Evolutionary conservation across 352 stramenopile genomes (phyloP), one percentile per base, ranked within the genome.

Genomic region (Thraustochytrium striatum): DNA sequence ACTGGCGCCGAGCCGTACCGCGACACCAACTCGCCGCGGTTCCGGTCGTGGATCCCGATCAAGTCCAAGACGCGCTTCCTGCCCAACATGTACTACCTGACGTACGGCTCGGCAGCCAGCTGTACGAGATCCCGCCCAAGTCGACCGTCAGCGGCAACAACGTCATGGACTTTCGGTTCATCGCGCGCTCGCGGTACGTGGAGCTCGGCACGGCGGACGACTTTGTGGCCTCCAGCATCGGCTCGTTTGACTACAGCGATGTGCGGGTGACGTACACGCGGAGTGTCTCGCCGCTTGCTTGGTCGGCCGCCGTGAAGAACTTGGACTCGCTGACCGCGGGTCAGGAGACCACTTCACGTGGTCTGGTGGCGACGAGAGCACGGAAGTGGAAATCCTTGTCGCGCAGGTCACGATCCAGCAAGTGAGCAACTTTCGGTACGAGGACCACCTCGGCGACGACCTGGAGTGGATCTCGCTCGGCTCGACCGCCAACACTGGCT

Each of bases 31-130:
- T 33, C 57, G 5, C 32, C 32, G 16, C 30, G 53, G 13, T 80
- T 80, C 32, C 38, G 70, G 0, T 57, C 53, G 11, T 80, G 53
- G 32, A 75, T 50, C 28, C 70, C 70, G 28, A 80, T 59, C 25
- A 11, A 5, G 21, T 80, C 70, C 1, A 41, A 61, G 47, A 58
- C 53, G n/a, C 55, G 70, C 36, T 80, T 61, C 47, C 57, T 80
- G 21, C 70, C 70, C 36, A 80, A 73, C 36, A 38, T 80, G 28
- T 57, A 28, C 33, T 58, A 81, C 30, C 5, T 80, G n/a, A n/a
- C 1, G 65, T 61, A 30, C n/a, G n/a, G n/a, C 5, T 13, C 2
- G n/a, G 30, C 5, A 39, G 9, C 19, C 11, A 21, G 13, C 44
- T 75, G 19, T 39, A n/a, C 11, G 52, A 75, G 32, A 30, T 61